A percentile compares a stretch with the other conserved stretches of the same genome.
Evolutionary conservation across 345 rosid genomes (phyloP).

Genomic region (Pistacia vera): DNA sequence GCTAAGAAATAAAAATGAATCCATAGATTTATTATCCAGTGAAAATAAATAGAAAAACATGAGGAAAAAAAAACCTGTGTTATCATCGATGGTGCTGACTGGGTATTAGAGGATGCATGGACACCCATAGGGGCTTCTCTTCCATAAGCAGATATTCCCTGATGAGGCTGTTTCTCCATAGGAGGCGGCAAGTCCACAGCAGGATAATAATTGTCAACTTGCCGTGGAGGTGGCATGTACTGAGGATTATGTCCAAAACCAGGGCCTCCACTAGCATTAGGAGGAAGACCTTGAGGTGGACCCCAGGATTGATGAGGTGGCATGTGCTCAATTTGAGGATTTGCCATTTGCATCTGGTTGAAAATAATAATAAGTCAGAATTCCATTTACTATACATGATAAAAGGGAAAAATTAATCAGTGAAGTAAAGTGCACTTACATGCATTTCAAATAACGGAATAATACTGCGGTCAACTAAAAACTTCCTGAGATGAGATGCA

Average conservation of each 20-base stretch:
- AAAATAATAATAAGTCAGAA: constrained; percentile 15
- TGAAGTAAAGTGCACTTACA: constrained; percentile 39
- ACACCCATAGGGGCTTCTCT: constrained; percentile 81
- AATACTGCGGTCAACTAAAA: constrained; percentile 94
- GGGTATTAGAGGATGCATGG: constrained; percentile 65
- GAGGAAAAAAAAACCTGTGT: constrained; percentile 64
- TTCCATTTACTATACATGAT: not conserved
- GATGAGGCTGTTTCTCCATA: constrained; percentile 94
- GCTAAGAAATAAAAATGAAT: not conserved
- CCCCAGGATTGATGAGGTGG: constrained; percentile 94
- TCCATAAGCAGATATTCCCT: constrained; percentile 95
- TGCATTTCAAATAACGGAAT: constrained; percentile 88
- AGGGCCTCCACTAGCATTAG: constrained; percentile 67
- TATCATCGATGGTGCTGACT: constrained; percentile 83
- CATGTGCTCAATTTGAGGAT: constrained; percentile 82
- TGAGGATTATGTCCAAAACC: constrained; percentile 77
- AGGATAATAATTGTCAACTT: constrained; percentile 78
- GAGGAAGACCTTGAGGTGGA: constrained; percentile 85
- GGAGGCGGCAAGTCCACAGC: constrained; percentile 82
- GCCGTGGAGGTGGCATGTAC: constrained; percentile 84
- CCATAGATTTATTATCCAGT: not conserved
- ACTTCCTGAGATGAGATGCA: constrained; percentile 95
- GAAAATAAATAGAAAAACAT: not conserved
- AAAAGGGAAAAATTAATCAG: not conserved
- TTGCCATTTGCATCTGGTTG: constrained; percentile 81